Evolutionary conservation across 2,329 filamentous ascomycete species (phyloP).

Genomic region (Aureobasidium sp.): DNA sequence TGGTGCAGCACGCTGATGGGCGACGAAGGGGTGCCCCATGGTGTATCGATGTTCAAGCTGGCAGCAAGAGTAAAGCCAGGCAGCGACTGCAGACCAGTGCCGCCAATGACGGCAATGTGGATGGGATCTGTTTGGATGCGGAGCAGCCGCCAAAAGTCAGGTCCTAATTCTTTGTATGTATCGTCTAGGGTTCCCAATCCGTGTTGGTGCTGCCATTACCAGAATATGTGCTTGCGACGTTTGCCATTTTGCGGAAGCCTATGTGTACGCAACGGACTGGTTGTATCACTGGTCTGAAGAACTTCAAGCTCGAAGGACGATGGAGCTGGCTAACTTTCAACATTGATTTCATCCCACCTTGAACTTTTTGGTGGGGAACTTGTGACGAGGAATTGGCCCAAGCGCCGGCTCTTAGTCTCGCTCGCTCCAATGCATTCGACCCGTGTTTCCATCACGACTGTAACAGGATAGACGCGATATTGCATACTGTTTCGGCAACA

Average conservation of each 20-base stretch:
- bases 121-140: slow-evolving; percentile 35
- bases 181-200: neutral
- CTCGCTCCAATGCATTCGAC: neutral
- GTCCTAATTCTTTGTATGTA: neutral
- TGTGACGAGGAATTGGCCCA: slow-evolving; percentile 2
- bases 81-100: slow-evolving; percentile 84
- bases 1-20: slow-evolving; percentile 85
- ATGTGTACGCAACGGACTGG: slow-evolving; percentile 23
- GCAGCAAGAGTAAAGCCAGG: slow-evolving; percentile 82
- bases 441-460: neutral
- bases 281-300: neutral
- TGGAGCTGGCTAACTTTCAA: neutral
- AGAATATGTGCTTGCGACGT: slow-evolving; percentile 28
- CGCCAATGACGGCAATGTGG: slow-evolving; percentile 50
- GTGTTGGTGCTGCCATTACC: slow-evolving; percentile 19
- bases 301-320: neutral
- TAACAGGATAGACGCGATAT: neutral
- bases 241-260: slow-evolving; percentile 31
- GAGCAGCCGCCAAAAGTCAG: slow-evolving; percentile 12
- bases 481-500: neutral
- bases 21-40: slow-evolving; percentile 76
- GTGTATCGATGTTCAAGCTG: slow-evolving; percentile 67
- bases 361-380: slow-evolving; percentile 12
- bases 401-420: neutral
- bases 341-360: slow-evolving; percentile 11